Evolutionary conservation across 768 basidiomycete genomes (phyloP).

Genomic region (Tulasnella sp.): DNA sequence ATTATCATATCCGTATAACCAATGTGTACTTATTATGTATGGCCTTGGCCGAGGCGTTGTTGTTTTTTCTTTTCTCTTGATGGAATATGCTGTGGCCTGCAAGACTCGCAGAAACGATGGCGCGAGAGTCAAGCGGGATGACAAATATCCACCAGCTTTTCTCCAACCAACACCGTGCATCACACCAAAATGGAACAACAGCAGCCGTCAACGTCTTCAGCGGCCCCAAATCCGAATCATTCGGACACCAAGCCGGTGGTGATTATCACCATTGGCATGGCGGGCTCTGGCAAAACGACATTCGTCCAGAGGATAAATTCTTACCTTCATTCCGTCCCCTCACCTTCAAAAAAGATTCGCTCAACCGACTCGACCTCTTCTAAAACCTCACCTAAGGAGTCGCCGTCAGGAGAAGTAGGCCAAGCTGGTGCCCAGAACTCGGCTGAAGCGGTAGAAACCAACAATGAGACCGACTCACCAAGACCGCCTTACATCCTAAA

Average conservation of each 20-base stretch:
- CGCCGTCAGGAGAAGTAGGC: background rate
- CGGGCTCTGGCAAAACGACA: conserved; percentile 94
- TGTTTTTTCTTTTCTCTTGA: background rate
- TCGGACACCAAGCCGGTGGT: conserved; percentile 51
- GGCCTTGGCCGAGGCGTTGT: background rate
- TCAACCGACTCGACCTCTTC: background rate
- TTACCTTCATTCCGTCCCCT: conserved; percentile 62
- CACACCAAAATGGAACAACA: background rate
- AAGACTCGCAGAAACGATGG: background rate
- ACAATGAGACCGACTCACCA: conserved; percentile 25
- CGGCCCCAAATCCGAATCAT: background rate
- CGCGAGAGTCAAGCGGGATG: background rate
- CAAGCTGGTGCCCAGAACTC: background rate
- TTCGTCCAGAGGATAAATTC: conserved; percentile 94
- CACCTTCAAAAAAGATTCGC: conserved; percentile 23
- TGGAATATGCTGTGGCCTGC: too few species aligned
- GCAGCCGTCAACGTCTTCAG: background rate
- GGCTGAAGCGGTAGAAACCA: background rate
- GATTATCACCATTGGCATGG: conserved; percentile 92
- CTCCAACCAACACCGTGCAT: background rate
- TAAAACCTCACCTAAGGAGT: background rate
- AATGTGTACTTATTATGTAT: background rate
- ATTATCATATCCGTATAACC: background rate
- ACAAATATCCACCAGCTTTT: background rate
- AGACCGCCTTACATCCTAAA: conserved; percentile 93